Conservation (phyloP, 805 yeast species). For the Saccharomycopsis oosterbeekiorum region DNA sequence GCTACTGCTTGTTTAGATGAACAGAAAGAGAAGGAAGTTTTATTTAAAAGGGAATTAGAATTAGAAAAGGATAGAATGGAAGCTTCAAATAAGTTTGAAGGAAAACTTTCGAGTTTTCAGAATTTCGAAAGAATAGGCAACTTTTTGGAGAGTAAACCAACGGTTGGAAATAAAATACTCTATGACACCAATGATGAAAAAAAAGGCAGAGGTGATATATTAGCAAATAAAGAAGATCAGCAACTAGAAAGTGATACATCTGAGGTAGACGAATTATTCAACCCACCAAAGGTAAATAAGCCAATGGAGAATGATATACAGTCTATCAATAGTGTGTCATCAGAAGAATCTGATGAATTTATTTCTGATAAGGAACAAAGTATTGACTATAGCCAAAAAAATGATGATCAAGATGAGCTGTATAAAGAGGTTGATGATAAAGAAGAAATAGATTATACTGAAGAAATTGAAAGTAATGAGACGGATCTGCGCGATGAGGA, state of each 20-base stretch:
- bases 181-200: background rate
- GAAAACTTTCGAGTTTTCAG: background rate
- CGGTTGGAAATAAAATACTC: background rate
- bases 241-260: background rate
- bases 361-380: background rate
- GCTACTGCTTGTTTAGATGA: conserved; percentile 26
- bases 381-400: background rate
- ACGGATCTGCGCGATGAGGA: background rate
- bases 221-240: background rate
- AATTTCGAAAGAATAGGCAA: conserved; percentile 10
- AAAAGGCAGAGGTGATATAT: background rate
- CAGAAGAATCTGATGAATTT: background rate
- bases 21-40: conserved; percentile 29
- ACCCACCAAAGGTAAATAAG: background rate
- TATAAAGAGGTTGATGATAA: conserved; percentile 2
- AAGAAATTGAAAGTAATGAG: background rate
- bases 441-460: background rate
- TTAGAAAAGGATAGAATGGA: conserved; percentile 23
- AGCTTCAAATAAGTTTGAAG: conserved; percentile 20
- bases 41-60: conserved; percentile 28
- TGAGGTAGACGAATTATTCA: background rate
- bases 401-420: too few relatives aligned
- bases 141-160: background rate
- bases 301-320: background rate
- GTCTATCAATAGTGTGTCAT: background rate